phyloP scores from a whole-genome alignment of 2,329 filamentous ascomycete genomes.

The Talaromyces verruculosus region DNA sequence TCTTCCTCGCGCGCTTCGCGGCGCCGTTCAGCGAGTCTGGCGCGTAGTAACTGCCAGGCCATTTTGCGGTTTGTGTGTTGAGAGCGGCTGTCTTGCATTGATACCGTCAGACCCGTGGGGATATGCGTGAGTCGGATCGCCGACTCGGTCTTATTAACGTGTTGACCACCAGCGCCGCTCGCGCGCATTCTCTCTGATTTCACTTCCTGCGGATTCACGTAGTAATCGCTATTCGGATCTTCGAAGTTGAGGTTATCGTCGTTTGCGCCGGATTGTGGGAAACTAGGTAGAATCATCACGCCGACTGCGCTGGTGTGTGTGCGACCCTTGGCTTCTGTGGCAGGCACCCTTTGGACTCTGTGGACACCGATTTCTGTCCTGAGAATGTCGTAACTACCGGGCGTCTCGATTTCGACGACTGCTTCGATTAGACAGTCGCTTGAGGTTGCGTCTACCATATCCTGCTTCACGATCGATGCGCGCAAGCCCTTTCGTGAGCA shows the following conservation, averaged over 20 bases:
- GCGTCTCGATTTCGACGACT: conserved; percentile 75
- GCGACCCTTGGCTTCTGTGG: conserved; percentile 85
- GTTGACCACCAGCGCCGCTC: conserved; percentile 88
- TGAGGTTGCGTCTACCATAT: conserved; percentile 65
- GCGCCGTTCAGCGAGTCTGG: conserved; percentile 74
- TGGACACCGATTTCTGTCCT: conserved; percentile 92
- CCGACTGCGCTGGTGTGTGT: conserved; percentile 92
- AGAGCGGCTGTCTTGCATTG: conserved; percentile 89
- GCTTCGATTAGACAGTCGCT: conserved; percentile 79
- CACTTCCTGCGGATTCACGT: conserved; percentile 81
- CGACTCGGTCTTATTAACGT: conserved; percentile 98
- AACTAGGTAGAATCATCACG: conserved; percentile 85
- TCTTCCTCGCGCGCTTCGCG: conserved; percentile 83
- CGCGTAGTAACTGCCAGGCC: conserved; percentile 82
- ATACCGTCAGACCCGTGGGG: conserved; percentile 81
- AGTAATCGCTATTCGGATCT: conserved; percentile 88
- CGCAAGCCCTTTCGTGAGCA: conserved; percentile 69
- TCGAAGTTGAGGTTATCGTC: conserved; percentile 59
- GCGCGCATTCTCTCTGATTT: conserved; percentile 86
- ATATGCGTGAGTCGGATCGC: conserved; percentile 89
- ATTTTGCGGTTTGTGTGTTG: conserved; percentile 85
- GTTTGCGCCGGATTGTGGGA: conserved; percentile 58
- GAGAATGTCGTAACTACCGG: conserved; percentile 77
- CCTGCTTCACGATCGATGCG: conserved; percentile 73
- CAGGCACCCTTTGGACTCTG: conserved; percentile 87